Evolutionary conservation across 2,329 filamentous ascomycete genomes (phyloP).

Genomic region (Boeremia exigua): DNA sequence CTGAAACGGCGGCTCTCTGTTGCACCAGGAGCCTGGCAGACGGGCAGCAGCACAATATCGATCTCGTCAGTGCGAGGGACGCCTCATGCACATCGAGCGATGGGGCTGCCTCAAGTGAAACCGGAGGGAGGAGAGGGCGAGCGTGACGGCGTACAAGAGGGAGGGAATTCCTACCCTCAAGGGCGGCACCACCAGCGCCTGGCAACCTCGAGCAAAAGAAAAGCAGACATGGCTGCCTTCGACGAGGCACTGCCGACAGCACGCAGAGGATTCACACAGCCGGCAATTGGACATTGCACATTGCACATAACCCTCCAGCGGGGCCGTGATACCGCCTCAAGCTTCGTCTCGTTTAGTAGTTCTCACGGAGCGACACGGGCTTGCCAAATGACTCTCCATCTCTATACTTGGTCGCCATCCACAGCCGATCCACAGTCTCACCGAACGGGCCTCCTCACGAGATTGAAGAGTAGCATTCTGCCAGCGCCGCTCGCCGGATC

Average conservation of each 20-base stretch:
- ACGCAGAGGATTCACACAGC: slow-evolving; percentile 23
- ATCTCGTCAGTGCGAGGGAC: slow-evolving; percentile 45
- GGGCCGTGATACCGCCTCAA: slow-evolving; percentile 19
- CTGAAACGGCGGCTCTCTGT: slow-evolving; percentile 47
- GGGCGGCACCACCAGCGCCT: slow-evolving; percentile 39
- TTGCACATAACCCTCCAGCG: slow-evolving; percentile 16
- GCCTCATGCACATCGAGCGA: slow-evolving; percentile 48
- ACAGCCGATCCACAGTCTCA: slow-evolving; percentile 13
- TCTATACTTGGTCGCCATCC: slow-evolving; percentile 1
- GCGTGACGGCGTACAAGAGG: slow-evolving; percentile 47
- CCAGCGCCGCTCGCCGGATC: slow-evolving; percentile 24
- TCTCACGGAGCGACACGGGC: slow-evolving; percentile 20
- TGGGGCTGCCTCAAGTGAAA: slow-evolving; percentile 46
- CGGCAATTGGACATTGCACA: slow-evolving; percentile 7
- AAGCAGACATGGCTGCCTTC: slow-evolving; percentile 34
- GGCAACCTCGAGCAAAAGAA: slow-evolving; percentile 43
- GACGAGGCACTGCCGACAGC: slow-evolving; percentile 29
- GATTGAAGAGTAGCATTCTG: slow-evolving; percentile 20
- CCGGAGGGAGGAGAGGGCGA: slow-evolving; percentile 40
- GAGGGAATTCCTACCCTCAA: slow-evolving; percentile 37
- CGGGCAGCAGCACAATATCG: slow-evolving; percentile 36
- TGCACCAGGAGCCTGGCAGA: slow-evolving; percentile 44
- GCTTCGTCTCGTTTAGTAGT: slow-evolving; percentile 23
- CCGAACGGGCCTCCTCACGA: slow-evolving; percentile 16
- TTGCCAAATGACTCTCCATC: slow-evolving; percentile 18